Base-by-base conservation (phyloP, 2,329 filamentous ascomycete genomes). In the Endoconidiophora laricicola region DNA sequence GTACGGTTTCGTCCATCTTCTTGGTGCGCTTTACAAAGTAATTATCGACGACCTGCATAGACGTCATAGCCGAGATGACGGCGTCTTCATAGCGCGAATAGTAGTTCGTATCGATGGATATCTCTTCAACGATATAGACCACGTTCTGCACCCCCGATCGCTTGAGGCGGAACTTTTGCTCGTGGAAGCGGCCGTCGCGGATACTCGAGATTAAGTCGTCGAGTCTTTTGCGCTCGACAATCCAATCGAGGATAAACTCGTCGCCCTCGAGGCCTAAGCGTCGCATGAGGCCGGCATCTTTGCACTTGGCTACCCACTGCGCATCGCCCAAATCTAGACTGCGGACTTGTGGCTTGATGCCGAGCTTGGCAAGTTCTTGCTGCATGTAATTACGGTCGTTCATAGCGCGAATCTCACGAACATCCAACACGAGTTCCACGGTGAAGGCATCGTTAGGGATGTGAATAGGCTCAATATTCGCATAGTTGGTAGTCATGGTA, bases 151-250 rank as follows among this genome's bases (percentile, higher is more conserved):
- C 69, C 0, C 84, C 84, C 0, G 78, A 84, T 47, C 77, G 77
- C 49, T 74, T 73, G 9, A 90, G 70, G 1, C 85, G 79, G 60
- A 87, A 90, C 60, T 91, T 90, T 60, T 91, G 85, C 61, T 91
- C 85, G 56, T 82, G 81, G 57, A 87, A 90, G 2, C 85, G 78
- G 1, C 83, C 83, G 55, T 90, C 85, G 61, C 83, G 86, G 64
- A 91, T 86, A 54, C 82, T 87, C 46, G 73, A 68, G n/a, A 90
- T 72, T 44, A 91, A 66, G 60, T 91, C 85, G 59, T 90, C 84
- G 0, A 88, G 71, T 6, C 85, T 72, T 60, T 91, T 91, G 54
- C 85, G 73, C 64, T 91, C 85, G 1, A 87, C 74, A 42, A 91
- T 84, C 71, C 80, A 86, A 61, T 90, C 84, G 3, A 91, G 68